Percentiles rank a stretch among this genome's conserved stretches.
Conservation (phyloP, 495 filamentous ascomycete species). For the Podospora tetraspora region DNA sequence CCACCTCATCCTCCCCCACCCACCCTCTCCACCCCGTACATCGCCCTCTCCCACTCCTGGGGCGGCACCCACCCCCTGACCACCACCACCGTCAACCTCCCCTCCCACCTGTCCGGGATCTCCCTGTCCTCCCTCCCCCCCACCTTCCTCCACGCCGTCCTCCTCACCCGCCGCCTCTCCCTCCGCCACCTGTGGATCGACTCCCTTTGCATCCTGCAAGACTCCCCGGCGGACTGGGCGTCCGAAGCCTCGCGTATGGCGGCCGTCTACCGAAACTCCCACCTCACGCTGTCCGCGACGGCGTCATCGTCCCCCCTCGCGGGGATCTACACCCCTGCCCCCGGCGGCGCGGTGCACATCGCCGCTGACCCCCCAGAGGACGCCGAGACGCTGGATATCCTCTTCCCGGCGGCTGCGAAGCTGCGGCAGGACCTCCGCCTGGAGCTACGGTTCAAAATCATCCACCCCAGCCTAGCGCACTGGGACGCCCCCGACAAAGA, state of each 20-base stretch:
- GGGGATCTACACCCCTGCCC: not conserved
- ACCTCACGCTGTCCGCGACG: conserved; percentile 21
- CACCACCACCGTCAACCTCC: conserved; percentile 8
- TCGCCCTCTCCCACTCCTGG: conserved; percentile 19
- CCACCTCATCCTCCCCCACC: not conserved
- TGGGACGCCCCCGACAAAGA: not conserved
- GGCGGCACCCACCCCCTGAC: conserved; percentile 7
- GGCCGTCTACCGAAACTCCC: conserved; percentile 17
- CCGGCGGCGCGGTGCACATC: not conserved
- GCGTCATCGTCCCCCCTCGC: not conserved
- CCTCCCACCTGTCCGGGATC: conserved; percentile 6
- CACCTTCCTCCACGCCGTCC: conserved; percentile 32
- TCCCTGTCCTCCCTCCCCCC: conserved; percentile 8
- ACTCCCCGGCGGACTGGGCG: conserved; percentile 7
- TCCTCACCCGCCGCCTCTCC: conserved; percentile 9
- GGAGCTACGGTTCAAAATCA: not conserved
- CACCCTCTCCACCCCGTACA: not conserved
- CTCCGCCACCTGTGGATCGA: conserved; percentile 28
- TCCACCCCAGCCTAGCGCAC: not conserved
- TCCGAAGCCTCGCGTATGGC: conserved; percentile 13
- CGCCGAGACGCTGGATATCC: not conserved
- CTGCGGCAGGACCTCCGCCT: not conserved
- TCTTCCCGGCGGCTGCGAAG: conserved; percentile 1
- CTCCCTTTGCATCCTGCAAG: conserved; percentile 19
- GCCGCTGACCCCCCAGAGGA: not conserved